These are phyloP conservation scores for Flaveria brownii DNA, from an alignment of 129 eudicot genomes.

Conservation along the genomic window DNA sequence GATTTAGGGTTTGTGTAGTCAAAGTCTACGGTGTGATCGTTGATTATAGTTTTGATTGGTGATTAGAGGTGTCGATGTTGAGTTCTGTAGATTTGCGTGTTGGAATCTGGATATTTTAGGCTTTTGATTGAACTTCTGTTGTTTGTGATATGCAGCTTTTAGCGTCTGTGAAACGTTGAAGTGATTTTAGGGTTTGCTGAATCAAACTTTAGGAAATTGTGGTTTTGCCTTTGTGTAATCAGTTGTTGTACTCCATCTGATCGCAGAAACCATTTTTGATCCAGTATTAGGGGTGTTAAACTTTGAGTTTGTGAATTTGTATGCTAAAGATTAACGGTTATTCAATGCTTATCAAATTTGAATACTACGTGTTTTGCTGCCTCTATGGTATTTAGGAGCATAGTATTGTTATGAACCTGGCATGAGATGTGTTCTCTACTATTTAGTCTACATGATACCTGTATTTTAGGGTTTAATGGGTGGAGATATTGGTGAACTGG, in stretches of 20 bases:
- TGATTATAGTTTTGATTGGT: background rate
- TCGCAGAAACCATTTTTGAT: background rate
- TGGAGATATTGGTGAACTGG: background rate
- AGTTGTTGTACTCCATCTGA: background rate
- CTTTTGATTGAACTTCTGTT: background rate
- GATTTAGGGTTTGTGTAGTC: constrained; percentile 11
- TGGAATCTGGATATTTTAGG: background rate
- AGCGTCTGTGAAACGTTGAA: too few species aligned
- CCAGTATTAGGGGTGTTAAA: background rate
- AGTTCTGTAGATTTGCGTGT: background rate
- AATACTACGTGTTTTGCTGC: background rate
- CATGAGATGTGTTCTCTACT: background rate
- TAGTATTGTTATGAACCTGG: constrained; percentile 13
- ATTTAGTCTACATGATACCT: background rate
- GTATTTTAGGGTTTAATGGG: background rate
- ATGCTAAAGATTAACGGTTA: background rate
- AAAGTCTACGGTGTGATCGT: background rate
- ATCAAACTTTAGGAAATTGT: constrained; percentile 17
- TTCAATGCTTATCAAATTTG: background rate
- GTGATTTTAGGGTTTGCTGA: background rate
- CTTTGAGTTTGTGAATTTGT: background rate
- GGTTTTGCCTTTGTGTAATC: constrained; percentile 4
- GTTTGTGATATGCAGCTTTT: background rate
- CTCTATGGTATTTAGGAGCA: background rate
- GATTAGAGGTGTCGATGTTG: background rate